Conservation (phyloP, 2,329 filamentous ascomycete species). For the Hawksworthiomyces lignivorus region DNA sequence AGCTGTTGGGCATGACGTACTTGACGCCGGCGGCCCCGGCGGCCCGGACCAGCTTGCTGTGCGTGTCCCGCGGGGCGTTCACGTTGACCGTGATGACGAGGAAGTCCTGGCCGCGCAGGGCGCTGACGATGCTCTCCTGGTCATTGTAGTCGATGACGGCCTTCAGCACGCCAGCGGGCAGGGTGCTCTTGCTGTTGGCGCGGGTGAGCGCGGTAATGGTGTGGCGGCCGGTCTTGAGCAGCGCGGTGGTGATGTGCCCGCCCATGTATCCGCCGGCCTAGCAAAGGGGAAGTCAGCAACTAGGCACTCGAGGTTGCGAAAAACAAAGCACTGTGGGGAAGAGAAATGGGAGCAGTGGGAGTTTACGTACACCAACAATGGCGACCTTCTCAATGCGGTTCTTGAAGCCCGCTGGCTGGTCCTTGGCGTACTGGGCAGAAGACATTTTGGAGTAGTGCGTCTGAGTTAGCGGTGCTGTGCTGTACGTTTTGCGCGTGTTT, state of each 20-base stretch:
- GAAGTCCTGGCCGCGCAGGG: slow-evolving; percentile 15
- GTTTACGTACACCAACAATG: slow-evolving; percentile 18
- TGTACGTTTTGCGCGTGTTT: no score
- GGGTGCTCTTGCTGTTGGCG: slow-evolving; percentile 28
- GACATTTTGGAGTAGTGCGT: slow-evolving; percentile 1
- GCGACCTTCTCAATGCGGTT: slow-evolving; percentile 20
- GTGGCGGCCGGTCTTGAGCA: slow-evolving; percentile 30
- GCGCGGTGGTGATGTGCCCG: slow-evolving; percentile 12
- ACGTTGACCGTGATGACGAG: slow-evolving; percentile 17
- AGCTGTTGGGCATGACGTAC: slow-evolving; percentile 39
- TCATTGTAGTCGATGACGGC: slow-evolving; percentile 31
- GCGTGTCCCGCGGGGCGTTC: slow-evolving; percentile 24
- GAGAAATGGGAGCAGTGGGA: not conserved
- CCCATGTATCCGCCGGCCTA: slow-evolving; percentile 20
- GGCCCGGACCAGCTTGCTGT: slow-evolving; percentile 32
- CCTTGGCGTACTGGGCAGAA: slow-evolving; percentile 17
- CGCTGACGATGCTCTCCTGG: slow-evolving; percentile 14
- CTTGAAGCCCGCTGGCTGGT: slow-evolving; percentile 21
- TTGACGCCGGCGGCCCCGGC: slow-evolving; percentile 34
- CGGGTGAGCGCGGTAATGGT: slow-evolving; percentile 43
- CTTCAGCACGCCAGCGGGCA: slow-evolving; percentile 31
- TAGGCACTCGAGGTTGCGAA: not conserved
- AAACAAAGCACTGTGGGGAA: not conserved
- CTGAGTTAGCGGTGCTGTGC: no score
- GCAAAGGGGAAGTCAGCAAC: not conserved